These are phyloP conservation scores for Candida buenavistaensis DNA, from an alignment of 1,139 yeast genomes.

Conservation along the genomic window DNA sequence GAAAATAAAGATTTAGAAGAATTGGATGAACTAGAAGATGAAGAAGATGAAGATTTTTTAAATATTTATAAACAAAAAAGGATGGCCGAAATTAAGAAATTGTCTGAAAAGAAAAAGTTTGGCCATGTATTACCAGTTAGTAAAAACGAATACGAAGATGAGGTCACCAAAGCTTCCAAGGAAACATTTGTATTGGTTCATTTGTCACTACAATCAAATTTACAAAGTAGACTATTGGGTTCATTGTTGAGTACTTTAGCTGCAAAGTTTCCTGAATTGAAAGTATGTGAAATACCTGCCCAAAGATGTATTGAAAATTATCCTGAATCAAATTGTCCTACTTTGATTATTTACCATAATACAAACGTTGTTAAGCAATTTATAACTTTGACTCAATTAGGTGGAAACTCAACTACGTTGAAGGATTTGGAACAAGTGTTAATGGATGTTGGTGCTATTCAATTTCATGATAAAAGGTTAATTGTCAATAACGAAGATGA, in stretches of 20 bases:
- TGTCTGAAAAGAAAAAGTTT: slow-evolving; percentile 62
- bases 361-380: slow-evolving; percentile 76
- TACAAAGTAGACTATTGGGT: slow-evolving; percentile 72
- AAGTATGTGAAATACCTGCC: slow-evolving; percentile 88
- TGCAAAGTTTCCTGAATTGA: slow-evolving; percentile 68
- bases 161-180: slow-evolving; percentile 79
- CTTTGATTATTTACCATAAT: slow-evolving; percentile 75
- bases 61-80: slow-evolving; percentile 75
- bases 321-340: slow-evolving; percentile 89
- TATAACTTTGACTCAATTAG: slow-evolving; percentile 76
- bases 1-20: slow-evolving; percentile 78
- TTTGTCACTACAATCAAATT: slow-evolving; percentile 64
- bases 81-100: slow-evolving; percentile 64
- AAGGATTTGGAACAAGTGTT: slow-evolving; percentile 71
- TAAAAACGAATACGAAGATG: slow-evolving; percentile 84
- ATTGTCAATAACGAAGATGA: slow-evolving; percentile 63
- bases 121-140: slow-evolving; percentile 77
- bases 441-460: slow-evolving; percentile 64
- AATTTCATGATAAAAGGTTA: slow-evolving; percentile 65
- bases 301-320: slow-evolving; percentile 88
- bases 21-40: slow-evolving; percentile 78
- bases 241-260: slow-evolving; percentile 56
- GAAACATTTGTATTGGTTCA: slow-evolving; percentile 69
- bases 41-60: slow-evolving; percentile 74
- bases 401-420: slow-evolving; percentile 74